Base-by-base conservation (phyloP, 805 yeast species). In the Ogataea chonburiensis region DNA sequence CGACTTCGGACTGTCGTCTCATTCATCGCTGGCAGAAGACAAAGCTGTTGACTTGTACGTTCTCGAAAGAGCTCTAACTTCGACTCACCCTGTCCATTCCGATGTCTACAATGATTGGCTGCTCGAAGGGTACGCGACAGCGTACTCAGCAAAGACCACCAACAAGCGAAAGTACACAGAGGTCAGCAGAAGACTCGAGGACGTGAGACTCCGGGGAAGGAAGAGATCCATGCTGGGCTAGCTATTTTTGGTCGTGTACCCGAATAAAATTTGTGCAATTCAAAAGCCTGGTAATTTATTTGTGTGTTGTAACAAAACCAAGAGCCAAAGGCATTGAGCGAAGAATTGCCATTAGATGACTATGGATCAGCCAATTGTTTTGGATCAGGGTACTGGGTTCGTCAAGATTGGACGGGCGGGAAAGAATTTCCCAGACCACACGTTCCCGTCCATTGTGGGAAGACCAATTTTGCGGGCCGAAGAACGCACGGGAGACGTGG, bases 321-420 rank as follows among this genome's bases (percentile, higher is more conserved):
- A 31, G 17, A 38, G 23, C 12, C 19, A 25, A 17, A 24, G 28
- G 37, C 34, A 38, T 27, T 38, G 34, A 17, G 31, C 38, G 31
- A 16, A 28, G 19, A 24, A 17, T 34, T 33, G 38, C 29, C 35
- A 31, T 24, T 34, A 34, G 24, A 48, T 44, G 47, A 49, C 43
- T 24, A 46, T 53, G 51, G 56, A 50, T 7, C 60, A 55, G 42
- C 58, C 60, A 48, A 55, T 55, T 44, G 98, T 93, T 52, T 86
- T 93, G 52, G 98, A 93, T 68, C 98, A 93, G 70, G 98, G 98
- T 68, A 93, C 98, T 32, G 98, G 98, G 40, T 93, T 93, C 60
- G 97, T 91, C 37, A 91, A 89, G 62, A 86, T 91, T 50, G 98
- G 98, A 42, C 78, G 96, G 56, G 96, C 94, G 23, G 97, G 98